phyloP scores from a whole-genome alignment of 495 filamentous ascomycete species.

The Rhypophila decipiens region DNA sequence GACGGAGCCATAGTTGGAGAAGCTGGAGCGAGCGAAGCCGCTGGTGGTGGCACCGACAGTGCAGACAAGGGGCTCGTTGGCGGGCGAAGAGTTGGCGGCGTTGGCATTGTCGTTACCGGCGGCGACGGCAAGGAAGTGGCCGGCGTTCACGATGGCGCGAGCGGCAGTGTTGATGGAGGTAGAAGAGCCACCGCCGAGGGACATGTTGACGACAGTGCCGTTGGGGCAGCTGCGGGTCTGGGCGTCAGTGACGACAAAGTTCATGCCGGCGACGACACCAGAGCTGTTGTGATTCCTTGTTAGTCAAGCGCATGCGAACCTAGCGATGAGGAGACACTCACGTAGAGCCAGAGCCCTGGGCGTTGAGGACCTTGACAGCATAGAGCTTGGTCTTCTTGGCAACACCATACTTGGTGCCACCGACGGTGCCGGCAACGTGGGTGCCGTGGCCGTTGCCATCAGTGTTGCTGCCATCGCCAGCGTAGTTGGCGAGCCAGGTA shows the following conservation, averaged over 20 bases:
- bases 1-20: conserved; percentile 56
- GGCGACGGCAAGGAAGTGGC: conserved; percentile 50
- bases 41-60: conserved; percentile 53
- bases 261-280: conserved; percentile 44
- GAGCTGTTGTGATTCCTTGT: conserved; percentile 12
- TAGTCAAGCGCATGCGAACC: conserved; percentile 2
- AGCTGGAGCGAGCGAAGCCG: conserved; percentile 44
- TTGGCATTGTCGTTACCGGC: conserved; percentile 48
- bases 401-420: conserved; percentile 41
- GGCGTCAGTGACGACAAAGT: conserved; percentile 35
- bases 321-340: conserved; percentile 28
- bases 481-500: conserved; percentile 36
- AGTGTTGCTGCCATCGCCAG: conserved; percentile 33
- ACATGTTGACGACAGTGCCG: conserved; percentile 48
- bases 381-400: conserved; percentile 42
- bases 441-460: conserved; percentile 49
- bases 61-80: conserved; percentile 50
- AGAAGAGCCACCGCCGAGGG: conserved; percentile 49
- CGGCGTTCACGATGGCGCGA: conserved; percentile 38
- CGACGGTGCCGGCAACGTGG: conserved; percentile 46
- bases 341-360: conserved; percentile 40
- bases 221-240: conserved; percentile 33
- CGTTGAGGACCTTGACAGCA: conserved; percentile 46
- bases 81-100: conserved; percentile 47
- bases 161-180: conserved; percentile 49